Base-by-base conservation (phyloP, 164 flowering plant genomes). In the Santalum album region DNA sequence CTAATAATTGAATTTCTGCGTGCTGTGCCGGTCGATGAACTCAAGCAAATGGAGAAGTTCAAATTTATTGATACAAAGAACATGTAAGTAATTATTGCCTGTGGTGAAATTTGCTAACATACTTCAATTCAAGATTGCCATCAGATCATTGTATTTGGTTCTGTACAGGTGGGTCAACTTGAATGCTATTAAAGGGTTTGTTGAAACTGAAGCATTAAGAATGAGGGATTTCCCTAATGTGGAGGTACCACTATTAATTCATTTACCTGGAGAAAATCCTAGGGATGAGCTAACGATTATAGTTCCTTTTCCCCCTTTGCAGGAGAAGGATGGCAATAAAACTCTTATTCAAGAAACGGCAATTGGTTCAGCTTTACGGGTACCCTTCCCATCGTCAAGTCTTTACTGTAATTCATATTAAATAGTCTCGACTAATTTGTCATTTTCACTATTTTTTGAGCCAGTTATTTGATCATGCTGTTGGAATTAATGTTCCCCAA, bases 161-260 rank as follows among this genome's bases (percentile, higher is more conserved):
- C 56, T 58, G 7, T 27, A 1, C 56, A 75, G 76, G 55, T 72
- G 79, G 79, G 54, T 75, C 47, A 67, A 62, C 36, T 62, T 75
- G 60, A 66, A 60, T 19, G 66, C 70, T 26, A 54, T 65, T 38
- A 66, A 57, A 55, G 64, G 26, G 52, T 66, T 75, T 20, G 59
- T 59, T 19, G 65, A 61, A 36, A 59, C 58, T 29, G 55, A 57
- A 57, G 45, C 58, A 3, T 42, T 57, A 6, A 59, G 63, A 25
- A 56, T 53, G 39, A 40, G 47, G 24, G 45, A 25, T 12, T n/a
- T 26, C 38, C 44, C 69, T 21, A 54, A 18, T 48, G 36, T 58
- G 11, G 53, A 71, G 78, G 78, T 75, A 49, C n/a, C 6, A 38
- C 23, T n/a, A 12, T 34, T 27, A 45, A 6, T 27, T 21, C 6